Evolutionary conservation across 345 rosid genomes (phyloP).

Genomic region (Pugionium dolabratum): DNA sequence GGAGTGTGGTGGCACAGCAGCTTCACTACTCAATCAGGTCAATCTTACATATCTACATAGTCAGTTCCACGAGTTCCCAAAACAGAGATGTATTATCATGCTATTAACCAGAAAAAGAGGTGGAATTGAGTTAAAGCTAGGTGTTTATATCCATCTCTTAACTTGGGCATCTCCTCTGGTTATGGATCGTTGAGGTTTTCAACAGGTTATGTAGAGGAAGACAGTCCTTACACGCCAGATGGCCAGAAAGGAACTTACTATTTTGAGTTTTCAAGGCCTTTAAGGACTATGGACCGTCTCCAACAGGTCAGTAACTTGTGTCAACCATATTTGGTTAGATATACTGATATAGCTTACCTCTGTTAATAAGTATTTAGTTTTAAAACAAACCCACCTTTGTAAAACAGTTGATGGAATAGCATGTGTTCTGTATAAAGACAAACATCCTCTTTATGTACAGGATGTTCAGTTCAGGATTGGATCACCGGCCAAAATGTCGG

Average conservation of each 20-base stretch:
- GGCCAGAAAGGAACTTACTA: slow-evolving; percentile 74
- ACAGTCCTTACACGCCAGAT: slow-evolving; percentile 75
- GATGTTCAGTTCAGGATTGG: slow-evolving; percentile 87
- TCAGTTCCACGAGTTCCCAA: slow-evolving; percentile 12
- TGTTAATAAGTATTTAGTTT: slow-evolving; percentile 20
- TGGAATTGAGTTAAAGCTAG: background rate
- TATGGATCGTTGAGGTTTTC: slow-evolving; percentile 10
- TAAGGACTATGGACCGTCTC: slow-evolving; percentile 85
- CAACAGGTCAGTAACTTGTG: slow-evolving; percentile 69
- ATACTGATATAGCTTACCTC: background rate
- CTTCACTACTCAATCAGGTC: slow-evolving; percentile 68
- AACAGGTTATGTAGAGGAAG: slow-evolving; percentile 81
- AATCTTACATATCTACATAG: slow-evolving; percentile 18
- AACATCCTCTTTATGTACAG: slow-evolving; percentile 45
- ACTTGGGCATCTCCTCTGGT: slow-evolving; percentile 10
- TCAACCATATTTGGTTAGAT: slow-evolving; percentile 1
- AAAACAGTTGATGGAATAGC: background rate
- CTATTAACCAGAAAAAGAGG: background rate
- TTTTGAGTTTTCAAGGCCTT: slow-evolving; percentile 90
- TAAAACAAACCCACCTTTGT: background rate
- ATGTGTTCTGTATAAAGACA: slow-evolving; percentile 1
- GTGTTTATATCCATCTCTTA: slow-evolving; percentile 6
- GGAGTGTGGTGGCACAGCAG: slow-evolving; percentile 98
- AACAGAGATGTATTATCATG: slow-evolving; percentile 17
- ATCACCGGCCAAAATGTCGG: slow-evolving; percentile 68